These are phyloP conservation scores for Clitoria ternatea DNA, from an alignment of 306 rosid genomes.

Conservation along the genomic window DNA sequence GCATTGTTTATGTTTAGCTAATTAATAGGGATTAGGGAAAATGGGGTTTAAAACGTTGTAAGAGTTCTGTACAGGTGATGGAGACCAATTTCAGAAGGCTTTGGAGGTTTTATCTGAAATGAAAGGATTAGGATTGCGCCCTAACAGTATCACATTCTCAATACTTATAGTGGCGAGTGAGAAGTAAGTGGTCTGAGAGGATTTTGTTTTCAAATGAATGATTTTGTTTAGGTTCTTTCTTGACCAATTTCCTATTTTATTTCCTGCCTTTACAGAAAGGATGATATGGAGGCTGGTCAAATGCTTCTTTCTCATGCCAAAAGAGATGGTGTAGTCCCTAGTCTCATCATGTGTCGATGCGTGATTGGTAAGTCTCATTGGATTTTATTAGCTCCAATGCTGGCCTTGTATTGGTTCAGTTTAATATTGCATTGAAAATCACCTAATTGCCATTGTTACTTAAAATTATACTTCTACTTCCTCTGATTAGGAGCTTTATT, in stretches of 20 bases:
- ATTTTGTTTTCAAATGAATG: conserved; percentile 3
- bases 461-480: not conserved
- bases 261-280: conserved; percentile 51
- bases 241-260: conserved; percentile 17
- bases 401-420: conserved; percentile 2
- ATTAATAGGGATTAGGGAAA: conserved; percentile 19
- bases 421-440: conserved; percentile 8
- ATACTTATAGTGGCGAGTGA: conserved; percentile 78
- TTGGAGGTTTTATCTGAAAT: conserved; percentile 76
- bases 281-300: conserved; percentile 74
- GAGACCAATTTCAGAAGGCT: conserved; percentile 81
- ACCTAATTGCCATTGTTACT: not conserved
- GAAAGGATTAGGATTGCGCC: conserved; percentile 69
- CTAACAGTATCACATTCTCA: conserved; percentile 88
- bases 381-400: not conserved
- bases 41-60: conserved; percentile 10
- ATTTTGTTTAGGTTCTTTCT: conserved; percentile 20
- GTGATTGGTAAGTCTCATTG: conserved; percentile 57
- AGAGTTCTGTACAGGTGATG: conserved; percentile 67
- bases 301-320: conserved; percentile 76
- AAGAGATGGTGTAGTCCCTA: conserved; percentile 58
- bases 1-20: conserved; percentile 12
- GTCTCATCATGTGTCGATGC: conserved; percentile 62
- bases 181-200: conserved; percentile 49
- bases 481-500: conserved; percentile 7